Percentiles rank a stretch among this genome's conserved stretches.
These are phyloP conservation scores for Primulina eburnea DNA, from an alignment of 257 asterid genomes.

Conservation along the genomic window DNA sequence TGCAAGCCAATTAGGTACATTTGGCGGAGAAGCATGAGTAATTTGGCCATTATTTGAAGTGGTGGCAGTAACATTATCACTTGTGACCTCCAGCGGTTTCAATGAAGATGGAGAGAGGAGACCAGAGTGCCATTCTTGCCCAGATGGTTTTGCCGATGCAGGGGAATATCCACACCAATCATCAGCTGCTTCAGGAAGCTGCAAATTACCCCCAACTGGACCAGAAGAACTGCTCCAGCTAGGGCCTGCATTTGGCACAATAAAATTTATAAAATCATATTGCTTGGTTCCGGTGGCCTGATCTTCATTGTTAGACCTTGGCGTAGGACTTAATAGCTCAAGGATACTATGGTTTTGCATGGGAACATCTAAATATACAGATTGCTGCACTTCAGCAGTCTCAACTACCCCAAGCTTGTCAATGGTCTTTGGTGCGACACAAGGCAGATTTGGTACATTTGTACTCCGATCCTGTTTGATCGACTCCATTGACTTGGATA, in stretches of 20 bases:
- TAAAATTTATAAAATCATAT: slow-evolving; percentile 32
- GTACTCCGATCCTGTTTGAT: slow-evolving; percentile 23
- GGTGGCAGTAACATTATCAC: slow-evolving; percentile 30
- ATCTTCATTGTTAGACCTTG: slow-evolving; percentile 39
- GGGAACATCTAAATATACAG: slow-evolving; percentile 26
- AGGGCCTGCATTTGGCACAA: slow-evolving; percentile 43
- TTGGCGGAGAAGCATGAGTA: slow-evolving; percentile 35
- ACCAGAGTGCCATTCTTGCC: slow-evolving; percentile 55
- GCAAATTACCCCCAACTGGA: slow-evolving; percentile 41
- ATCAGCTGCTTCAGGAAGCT: slow-evolving; percentile 46
- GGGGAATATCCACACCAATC: slow-evolving; percentile 61
- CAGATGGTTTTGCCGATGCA: slow-evolving; percentile 42
- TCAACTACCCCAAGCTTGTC: slow-evolving; percentile 12
- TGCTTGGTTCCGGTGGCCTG: slow-evolving; percentile 41
- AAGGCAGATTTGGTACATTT: slow-evolving; percentile 29
- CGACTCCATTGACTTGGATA: slow-evolving; percentile 25
- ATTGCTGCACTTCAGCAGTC: slow-evolving; percentile 27
- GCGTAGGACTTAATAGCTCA: slow-evolving; percentile 48
- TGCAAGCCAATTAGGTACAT: slow-evolving; percentile 50
- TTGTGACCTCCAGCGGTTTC: slow-evolving; percentile 41
- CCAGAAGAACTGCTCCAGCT: slow-evolving; percentile 43
- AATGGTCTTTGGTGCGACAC: slow-evolving; percentile 31
- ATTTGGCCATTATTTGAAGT: slow-evolving; percentile 31
- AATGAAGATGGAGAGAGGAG: slow-evolving; percentile 35
- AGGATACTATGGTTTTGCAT: slow-evolving; percentile 30